These are phyloP conservation scores for Lolium perenne DNA, from an alignment of 176 grass and related monocot genomes.

Conservation along the genomic window DNA sequence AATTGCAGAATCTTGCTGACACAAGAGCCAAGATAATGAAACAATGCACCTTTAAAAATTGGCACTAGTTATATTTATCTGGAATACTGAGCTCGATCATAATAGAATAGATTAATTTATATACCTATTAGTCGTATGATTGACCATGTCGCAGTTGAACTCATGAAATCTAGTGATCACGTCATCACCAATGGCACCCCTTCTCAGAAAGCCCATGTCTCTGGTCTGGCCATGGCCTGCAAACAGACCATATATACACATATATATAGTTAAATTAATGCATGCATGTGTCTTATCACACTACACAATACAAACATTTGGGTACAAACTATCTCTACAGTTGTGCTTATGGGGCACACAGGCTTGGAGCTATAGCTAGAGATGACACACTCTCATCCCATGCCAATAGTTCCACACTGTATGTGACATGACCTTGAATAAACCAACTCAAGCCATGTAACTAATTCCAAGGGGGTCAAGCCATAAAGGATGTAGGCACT, in stretches of 20 bases:
- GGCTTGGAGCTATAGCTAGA: background rate
- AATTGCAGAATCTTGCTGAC: conserved; percentile 15
- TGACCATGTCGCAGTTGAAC: conserved; percentile 51
- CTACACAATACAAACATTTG: conserved; percentile 20
- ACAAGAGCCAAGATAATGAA: conserved; percentile 39
- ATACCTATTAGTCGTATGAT: conserved; percentile 38
- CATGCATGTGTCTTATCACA: conserved; percentile 42
- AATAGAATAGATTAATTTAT: background rate
- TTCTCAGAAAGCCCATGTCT: conserved; percentile 56
- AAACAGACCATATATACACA: conserved; percentile 10
- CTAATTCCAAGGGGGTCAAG: background rate
- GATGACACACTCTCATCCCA: conserved; percentile 26
- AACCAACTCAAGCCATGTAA: conserved; percentile 25
- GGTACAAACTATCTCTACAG: conserved; percentile 36
- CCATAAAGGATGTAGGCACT: background rate
- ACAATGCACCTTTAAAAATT: conserved; percentile 25
- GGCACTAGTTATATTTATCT: background rate
- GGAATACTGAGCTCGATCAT: background rate
- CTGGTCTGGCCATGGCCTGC: conserved; percentile 59
- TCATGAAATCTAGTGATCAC: conserved; percentile 39
- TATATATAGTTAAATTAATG: conserved; percentile 25
- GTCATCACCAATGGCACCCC: conserved; percentile 36
- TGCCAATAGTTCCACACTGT: conserved; percentile 48
- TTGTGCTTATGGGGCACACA: conserved; percentile 40
- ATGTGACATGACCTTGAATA: conserved; percentile 40